These are phyloP conservation scores for Taiozyma sp. DNA, from an alignment of 1,139 yeast genomes.

Conservation along the genomic window DNA sequence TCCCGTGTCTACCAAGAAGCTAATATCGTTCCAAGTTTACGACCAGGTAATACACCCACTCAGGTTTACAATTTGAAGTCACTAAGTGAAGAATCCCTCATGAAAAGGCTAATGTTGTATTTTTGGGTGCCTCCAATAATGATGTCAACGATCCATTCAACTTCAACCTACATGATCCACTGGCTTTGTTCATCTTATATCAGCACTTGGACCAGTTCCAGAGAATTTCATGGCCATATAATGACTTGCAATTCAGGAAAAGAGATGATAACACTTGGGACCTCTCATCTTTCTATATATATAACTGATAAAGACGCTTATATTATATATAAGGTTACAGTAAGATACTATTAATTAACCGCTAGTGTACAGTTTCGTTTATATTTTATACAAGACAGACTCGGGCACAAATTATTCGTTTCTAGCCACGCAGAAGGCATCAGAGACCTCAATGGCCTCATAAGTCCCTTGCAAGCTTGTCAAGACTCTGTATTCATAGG, in stretches of 20 bases:
- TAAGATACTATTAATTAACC: not conserved
- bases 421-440: constrained; percentile 63
- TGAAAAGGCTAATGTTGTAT: constrained; percentile 31
- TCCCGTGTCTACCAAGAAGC: constrained; percentile 52
- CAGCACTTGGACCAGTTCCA: constrained; percentile 17
- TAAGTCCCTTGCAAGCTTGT: constrained; percentile 92
- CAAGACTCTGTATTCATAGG: constrained; percentile 60
- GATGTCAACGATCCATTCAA: constrained; percentile 8
- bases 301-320: no score
- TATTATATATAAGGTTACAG: not conserved
- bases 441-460: constrained; percentile 84
- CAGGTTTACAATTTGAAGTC: constrained; percentile 48
- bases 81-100: constrained; percentile 44
- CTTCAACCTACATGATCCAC: constrained; percentile 5
- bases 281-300: not conserved
- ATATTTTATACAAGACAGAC: not conserved
- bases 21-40: constrained; percentile 55
- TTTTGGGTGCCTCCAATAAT: constrained; percentile 23
- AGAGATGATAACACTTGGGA: not conserved
- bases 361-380: not conserved
- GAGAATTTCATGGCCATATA: constrained; percentile 18
- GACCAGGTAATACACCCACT: constrained; percentile 43
- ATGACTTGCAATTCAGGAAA: constrained; percentile 4
- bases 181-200: constrained; percentile 9
- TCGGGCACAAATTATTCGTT: constrained; percentile 23